Conservation (phyloP, 306 rosid species). For the Acacia acuminata region DNA sequence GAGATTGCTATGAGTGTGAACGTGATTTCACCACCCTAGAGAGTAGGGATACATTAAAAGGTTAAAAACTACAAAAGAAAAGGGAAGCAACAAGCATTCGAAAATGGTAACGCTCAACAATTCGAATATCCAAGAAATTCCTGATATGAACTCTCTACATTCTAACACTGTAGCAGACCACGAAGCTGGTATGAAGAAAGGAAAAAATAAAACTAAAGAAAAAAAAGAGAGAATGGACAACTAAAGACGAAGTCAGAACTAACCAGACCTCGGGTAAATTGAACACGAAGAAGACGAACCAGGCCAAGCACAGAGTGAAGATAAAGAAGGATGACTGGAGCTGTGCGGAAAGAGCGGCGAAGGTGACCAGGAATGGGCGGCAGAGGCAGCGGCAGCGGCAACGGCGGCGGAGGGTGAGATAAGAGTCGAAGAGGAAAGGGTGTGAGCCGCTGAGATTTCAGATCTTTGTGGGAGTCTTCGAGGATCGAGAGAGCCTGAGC, state of each 20-base stretch:
- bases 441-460: no score
- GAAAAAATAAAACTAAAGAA: no score
- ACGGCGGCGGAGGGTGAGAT: no score
- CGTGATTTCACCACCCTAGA: neutral
- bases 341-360: neutral
- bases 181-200: neutral
- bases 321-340: neutral
- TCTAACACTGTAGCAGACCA: no score
- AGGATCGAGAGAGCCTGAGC: no score
- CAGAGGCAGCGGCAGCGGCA: no score
- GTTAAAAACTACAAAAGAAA: neutral
- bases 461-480: no score
- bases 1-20: neutral
- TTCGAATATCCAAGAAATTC: no score
- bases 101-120: neutral
- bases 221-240: neutral
- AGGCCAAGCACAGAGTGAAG: neutral
- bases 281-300: neutral
- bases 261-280: neutral
- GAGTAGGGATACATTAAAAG: neutral
- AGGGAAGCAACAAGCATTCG: neutral
- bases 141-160: no score
- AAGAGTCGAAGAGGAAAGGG: no score
- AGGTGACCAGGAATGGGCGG: no score
- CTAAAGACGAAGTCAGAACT: neutral